Evolutionary conservation across 1,284 basidiomycete species (phyloP), one percentile per base, ranked within the genome.

Genomic region (Ganoderma sinense): DNA sequence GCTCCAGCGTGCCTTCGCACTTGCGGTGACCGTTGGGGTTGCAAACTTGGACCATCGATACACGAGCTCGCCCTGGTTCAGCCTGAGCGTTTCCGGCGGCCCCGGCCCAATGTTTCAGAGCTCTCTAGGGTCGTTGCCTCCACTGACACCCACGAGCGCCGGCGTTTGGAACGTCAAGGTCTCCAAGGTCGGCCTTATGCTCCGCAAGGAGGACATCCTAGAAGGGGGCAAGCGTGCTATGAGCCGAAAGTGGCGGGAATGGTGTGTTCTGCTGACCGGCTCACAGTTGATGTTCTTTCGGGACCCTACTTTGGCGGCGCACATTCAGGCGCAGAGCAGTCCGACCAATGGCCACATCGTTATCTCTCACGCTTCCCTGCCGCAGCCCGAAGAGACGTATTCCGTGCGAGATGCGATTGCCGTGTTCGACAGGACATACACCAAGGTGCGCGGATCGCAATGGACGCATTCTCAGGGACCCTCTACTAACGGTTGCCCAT

Each of bases 271-370:
- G 65, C 85, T 99, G 65, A 97, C 97, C 4, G 92, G 91, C 40
- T 96, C 96, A 10, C 97, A 98, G 78, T 84, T 99, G 11, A 86
- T 99, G 59, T 93, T 99, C 79, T 97, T 97, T 83, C 95, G 95
- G 71, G 97, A 99, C 80, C 81, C 90, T 1, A 82, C 88, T 10
- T 93, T 90, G 91, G 91, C 91, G 7, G 77, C 83, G 40, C 83
- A 84, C 26, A 80, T 96, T 31, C 83, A 88, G 65, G 85, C 88
- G 58, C 87, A 90, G 77, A 82, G 85, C 26, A 80, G 84, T 23
- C 76, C 76, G 2, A 78, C 81, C 5, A 82, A 83, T 62, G 82
- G 80, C 31, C 82, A 83, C 61, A 76, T 82, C 20, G 74, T 86
- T 4, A 79, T 88, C 14, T 86, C 90, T 13, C 86, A 88, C 36